A percentile compares a stretch with the other conserved stretches of the same genome.
These are phyloP conservation scores for Neonectria ditissima DNA, from an alignment of 2,329 filamentous ascomycete species.

Conservation along the genomic window DNA sequence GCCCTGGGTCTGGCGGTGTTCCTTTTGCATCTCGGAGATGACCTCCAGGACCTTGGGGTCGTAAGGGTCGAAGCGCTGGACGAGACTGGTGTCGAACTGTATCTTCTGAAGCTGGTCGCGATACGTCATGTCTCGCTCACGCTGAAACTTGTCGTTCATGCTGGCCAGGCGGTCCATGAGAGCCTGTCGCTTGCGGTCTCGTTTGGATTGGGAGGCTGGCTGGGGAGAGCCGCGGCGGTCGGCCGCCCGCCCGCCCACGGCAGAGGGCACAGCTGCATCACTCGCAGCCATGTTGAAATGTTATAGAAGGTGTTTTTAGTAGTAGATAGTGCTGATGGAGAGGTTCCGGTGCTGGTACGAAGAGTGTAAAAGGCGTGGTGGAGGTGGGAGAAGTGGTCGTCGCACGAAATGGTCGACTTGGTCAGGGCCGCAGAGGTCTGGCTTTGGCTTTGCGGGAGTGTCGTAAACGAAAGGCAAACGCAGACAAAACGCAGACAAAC, in stretches of 20 bases:
- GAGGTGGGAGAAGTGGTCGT: conserved; percentile 8
- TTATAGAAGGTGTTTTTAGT: conserved; percentile 11
- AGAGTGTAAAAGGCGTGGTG: conserved; percentile 6
- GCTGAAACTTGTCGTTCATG: conserved; percentile 81
- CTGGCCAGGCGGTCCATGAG: conserved; percentile 82
- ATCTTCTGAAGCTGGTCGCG: conserved; percentile 90
- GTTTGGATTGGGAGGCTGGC: conserved; percentile 74
- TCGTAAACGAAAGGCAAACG: background rate
- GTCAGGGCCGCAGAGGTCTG: conserved; percentile 6
- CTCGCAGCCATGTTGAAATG: conserved; percentile 53
- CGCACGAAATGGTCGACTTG: conserved; percentile 12
- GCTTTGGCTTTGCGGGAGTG: conserved; percentile 14
- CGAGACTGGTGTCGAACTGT: conserved; percentile 89
- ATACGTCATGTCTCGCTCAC: conserved; percentile 86
- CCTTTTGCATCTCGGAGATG: conserved; percentile 71
- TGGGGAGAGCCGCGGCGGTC: conserved; percentile 53
- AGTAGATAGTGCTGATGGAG: background rate
- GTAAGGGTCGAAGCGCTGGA: conserved; percentile 88
- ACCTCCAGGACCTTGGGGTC: conserved; percentile 77
- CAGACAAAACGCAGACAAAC: background rate
- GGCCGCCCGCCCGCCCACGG: conserved; percentile 48
- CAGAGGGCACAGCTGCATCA: conserved; percentile 50
- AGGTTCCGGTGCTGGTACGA: background rate
- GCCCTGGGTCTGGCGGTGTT: conserved; percentile 62
- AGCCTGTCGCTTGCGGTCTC: conserved; percentile 88